phyloP scores from a whole-genome alignment of 2,329 filamentous ascomycete genomes.

The Aspergillus glaucus region DNA sequence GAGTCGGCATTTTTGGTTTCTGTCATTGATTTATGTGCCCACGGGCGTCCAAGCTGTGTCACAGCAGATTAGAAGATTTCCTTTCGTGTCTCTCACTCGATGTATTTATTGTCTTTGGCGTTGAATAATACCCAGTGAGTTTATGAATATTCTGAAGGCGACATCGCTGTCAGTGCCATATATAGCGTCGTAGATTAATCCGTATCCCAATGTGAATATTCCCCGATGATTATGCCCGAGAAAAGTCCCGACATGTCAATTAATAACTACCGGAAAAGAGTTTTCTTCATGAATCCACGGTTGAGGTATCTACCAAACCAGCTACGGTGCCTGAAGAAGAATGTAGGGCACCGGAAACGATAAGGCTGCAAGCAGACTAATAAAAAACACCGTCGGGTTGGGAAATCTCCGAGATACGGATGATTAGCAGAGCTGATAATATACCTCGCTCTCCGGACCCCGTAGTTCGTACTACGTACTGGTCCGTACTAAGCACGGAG shows the following conservation, averaged over 20 bases:
- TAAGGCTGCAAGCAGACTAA: too few species aligned
- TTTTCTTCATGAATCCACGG: too few species aligned
- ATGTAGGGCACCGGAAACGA: too few species aligned
- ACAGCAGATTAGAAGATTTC: conserved; percentile 21
- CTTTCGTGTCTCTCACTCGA: conserved; percentile 13
- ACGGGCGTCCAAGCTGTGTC: conserved; percentile 33
- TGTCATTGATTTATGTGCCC: conserved; percentile 11
- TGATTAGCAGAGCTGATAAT: neutral
- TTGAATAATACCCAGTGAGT: conserved; percentile 31
- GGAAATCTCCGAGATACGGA: neutral
- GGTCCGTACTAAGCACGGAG: neutral
- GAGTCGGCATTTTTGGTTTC: conserved; percentile 9
- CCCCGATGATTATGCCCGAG: too few species aligned
- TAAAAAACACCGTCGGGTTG: neutral
- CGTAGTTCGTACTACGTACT: neutral
- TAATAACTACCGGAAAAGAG: too few species aligned
- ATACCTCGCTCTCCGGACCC: neutral
- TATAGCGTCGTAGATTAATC: neutral
- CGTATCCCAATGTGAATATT: too few species aligned
- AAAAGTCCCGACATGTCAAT: too few species aligned
- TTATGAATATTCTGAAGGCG: neutral
- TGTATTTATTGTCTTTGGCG: conserved; percentile 17
- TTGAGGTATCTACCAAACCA: too few species aligned
- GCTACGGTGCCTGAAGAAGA: too few species aligned
- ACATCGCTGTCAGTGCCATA: neutral